Conservation (phyloP, 345 rosid species). For the Brassica cretica region DNA sequence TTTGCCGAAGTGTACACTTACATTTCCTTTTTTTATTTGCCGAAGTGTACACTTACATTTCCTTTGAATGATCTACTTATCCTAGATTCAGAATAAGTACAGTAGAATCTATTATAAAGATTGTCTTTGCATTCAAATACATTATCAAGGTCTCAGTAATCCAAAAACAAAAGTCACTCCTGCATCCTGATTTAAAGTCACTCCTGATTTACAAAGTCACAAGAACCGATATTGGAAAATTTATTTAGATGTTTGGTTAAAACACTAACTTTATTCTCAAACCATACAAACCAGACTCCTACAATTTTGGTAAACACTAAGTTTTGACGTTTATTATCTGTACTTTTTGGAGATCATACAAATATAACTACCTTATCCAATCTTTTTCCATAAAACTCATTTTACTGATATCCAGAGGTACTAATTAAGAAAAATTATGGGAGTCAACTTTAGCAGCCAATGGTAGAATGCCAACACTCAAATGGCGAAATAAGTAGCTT, state of each 20-base stretch:
- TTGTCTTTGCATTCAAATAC: neutral
- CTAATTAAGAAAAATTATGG: neutral
- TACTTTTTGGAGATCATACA: neutral
- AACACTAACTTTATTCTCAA: neutral
- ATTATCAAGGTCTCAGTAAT: neutral
- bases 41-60: neutral
- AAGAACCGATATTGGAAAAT: neutral
- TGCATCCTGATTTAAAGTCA: neutral
- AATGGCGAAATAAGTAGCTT: neutral
- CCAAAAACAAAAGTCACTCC: neutral
- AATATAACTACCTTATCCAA: neutral
- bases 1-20: neutral
- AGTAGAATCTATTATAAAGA: neutral
- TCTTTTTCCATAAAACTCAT: neutral
- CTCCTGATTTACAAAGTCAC: neutral
- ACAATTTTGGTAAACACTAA: slow-evolving; percentile 3
- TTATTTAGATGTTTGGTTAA: neutral
- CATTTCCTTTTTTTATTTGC: neutral
- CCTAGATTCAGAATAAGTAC: neutral
- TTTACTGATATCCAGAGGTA: neutral
- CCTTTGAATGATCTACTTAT: neutral
- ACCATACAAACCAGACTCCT: neutral
- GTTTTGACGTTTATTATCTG: neutral
- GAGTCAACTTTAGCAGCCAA: slow-evolving; percentile 7
- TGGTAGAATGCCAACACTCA: slow-evolving; percentile 12